A percentile compares a stretch with the other conserved stretches of the same genome.
phyloP scores from a whole-genome alignment of 2,329 filamentous ascomycete species.

The Colletotrichum eremochloae region DNA sequence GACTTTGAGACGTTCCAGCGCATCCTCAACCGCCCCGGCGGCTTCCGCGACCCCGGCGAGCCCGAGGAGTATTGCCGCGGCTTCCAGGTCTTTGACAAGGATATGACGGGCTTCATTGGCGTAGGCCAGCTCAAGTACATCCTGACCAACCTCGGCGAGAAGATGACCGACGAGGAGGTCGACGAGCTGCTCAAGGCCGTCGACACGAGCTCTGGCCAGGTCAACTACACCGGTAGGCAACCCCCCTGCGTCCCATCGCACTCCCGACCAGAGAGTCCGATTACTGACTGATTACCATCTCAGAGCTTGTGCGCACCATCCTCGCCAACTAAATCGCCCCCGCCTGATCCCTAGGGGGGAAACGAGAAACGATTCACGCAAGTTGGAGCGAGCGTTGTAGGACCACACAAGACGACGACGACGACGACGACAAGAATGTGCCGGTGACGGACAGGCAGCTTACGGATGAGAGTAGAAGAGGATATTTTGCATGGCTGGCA shows the following conservation, averaged over 20 bases:
- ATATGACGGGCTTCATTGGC: slow-evolving; percentile 97
- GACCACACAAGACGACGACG: background rate
- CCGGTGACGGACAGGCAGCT: slow-evolving; percentile 14
- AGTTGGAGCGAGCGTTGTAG: slow-evolving; percentile 31
- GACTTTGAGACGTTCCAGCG: slow-evolving; percentile 98
- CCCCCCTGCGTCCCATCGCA: background rate
- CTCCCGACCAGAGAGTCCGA: background rate
- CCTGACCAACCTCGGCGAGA: slow-evolving; percentile 97
- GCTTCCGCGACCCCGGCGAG: slow-evolving; percentile 97
- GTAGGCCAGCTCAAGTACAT: slow-evolving; percentile 99
- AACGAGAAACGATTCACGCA: slow-evolving; percentile 5
- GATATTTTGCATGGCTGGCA: slow-evolving; percentile 41
- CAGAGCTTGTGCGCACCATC: slow-evolving; percentile 88
- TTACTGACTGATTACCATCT: background rate
- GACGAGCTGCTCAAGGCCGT: slow-evolving; percentile 99
- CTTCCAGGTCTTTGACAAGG: slow-evolving; percentile 99
- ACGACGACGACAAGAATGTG: background rate
- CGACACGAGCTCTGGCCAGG: slow-evolving; percentile 94
- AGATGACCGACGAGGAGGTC: slow-evolving; percentile 99
- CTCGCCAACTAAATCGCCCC: slow-evolving; percentile 76
- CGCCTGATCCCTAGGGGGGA: background rate
- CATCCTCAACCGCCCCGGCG: slow-evolving; percentile 95
- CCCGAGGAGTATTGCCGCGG: slow-evolving; percentile 98
- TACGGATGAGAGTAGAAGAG: slow-evolving; percentile 25
- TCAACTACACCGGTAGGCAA: slow-evolving; percentile 91